Base-by-base conservation (phyloP, 257 asterid species). In the Nicotiana otophora region DNA sequence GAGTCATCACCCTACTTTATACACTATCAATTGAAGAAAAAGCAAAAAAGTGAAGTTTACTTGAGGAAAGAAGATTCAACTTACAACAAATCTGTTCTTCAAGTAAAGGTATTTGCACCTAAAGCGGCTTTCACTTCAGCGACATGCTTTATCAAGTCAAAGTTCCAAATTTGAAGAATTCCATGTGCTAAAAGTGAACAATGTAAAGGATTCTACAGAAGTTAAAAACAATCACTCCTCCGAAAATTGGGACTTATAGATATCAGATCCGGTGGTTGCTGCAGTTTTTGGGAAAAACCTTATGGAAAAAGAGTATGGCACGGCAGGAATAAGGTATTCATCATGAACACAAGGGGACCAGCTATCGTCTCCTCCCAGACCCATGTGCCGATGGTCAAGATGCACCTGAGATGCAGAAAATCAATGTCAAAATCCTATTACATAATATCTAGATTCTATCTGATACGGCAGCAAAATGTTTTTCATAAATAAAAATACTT, bases 301-400 rank as follows among this genome's bases (percentile, higher is more conserved):
- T 90, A 96, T 58, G 85, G 86, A 86, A 91, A 94, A 96, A 79
- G 93, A 85, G 87, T 92, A 93, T 16, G 96, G 93, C 77, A 88
- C 89, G 5, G 98, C 84, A 46, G 94, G 98, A 78, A 94, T 89
- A n/a, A 93, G 94, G 79, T 93, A 96, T 26, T 87, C 82, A 15
- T 93, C 97, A 33, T 94, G 98, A 61, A 96, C 98, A 66, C 93
- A 82, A 34, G 99, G 98, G 7, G 98, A 88, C 99, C 99, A 96
- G 90, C 99, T 96, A 87, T 96, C 99, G 46, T 96, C 99, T 77
- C 99, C 98, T 0, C 98, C 99, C 69, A 96, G 46, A 4, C 99
- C 98, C 98, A 94, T 96, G 89, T 91, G 97, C 86, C 88, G 90
- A 89, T 96, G 98, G 88, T 96, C 99, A 5, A 96, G 97, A 88